Conservation (phyloP, 2,329 filamentous ascomycete genomes). For the Biscogniauxia mediterranea region DNA sequence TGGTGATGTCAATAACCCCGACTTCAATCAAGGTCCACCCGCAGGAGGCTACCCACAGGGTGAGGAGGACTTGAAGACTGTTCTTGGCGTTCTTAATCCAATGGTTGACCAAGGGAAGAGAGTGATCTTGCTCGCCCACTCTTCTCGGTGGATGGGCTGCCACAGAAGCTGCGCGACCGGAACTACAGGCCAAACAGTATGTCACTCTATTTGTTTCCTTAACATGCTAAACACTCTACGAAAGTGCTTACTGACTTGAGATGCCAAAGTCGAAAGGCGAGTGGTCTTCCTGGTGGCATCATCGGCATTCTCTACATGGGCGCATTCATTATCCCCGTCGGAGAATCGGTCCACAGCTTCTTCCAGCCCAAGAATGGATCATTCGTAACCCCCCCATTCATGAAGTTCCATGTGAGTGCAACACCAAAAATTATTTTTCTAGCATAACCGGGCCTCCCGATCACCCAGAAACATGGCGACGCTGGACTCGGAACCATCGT, state of each 20-base stretch:
- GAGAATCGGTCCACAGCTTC: constrained; percentile 31
- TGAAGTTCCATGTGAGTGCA: constrained; percentile 28
- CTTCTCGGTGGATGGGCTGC: constrained; percentile 35
- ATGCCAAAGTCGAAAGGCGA: constrained; percentile 5
- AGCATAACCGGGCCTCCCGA: neutral
- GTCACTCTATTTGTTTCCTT: too few relatives aligned
- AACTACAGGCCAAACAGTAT: constrained; percentile 24
- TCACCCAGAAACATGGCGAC: constrained; percentile 14
- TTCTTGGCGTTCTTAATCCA: constrained; percentile 9
- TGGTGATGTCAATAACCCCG: constrained; percentile 20
- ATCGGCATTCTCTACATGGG: constrained; percentile 32
- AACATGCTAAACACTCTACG: too few relatives aligned
- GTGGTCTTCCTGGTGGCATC: constrained; percentile 22
- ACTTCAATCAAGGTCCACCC: constrained; percentile 27
- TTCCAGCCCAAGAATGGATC: constrained; percentile 30
- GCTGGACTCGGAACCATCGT: constrained; percentile 25
- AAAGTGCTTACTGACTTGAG: too few relatives aligned
- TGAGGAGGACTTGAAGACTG: constrained; percentile 11
- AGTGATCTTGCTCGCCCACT: constrained; percentile 33
- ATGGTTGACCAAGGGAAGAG: constrained; percentile 22
- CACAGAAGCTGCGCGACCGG: constrained; percentile 29
- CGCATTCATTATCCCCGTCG: constrained; percentile 31
- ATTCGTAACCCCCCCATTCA: constrained; percentile 22
- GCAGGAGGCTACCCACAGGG: constrained; percentile 30
- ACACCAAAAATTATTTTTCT: neutral